phyloP scores from a whole-genome alignment of 352 stramenopile species.

The Globisporangium abappressorium region DNA sequence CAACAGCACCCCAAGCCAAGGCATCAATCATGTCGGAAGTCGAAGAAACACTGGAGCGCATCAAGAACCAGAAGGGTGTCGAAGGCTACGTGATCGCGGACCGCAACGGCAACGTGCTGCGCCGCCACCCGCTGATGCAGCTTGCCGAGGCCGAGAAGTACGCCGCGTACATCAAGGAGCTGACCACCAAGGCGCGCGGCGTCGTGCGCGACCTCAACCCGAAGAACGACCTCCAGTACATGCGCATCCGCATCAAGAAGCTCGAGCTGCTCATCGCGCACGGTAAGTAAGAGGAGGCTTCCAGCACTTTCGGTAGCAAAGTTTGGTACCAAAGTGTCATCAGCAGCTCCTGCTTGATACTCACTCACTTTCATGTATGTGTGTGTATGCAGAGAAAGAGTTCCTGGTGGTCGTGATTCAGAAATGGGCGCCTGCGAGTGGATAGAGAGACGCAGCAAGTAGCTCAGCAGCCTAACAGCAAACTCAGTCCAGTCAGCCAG shows the following conservation, averaged over 20 bases:
- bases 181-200: slow-evolving; percentile 88
- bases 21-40: slow-evolving; percentile 78
- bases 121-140: slow-evolving; percentile 88
- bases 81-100: slow-evolving; percentile 95
- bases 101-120: slow-evolving; percentile 86
- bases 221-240: slow-evolving; percentile 93
- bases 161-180: slow-evolving; percentile 88
- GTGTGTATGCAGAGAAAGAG: slow-evolving; percentile 71
- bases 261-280: slow-evolving; percentile 93
- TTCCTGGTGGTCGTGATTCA: slow-evolving; percentile 95
- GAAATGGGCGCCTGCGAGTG: slow-evolving; percentile 77
- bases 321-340: neutral
- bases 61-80: slow-evolving; percentile 93
- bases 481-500: neutral
- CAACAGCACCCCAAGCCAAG: neutral
- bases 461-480: neutral
- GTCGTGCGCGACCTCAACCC: slow-evolving; percentile 94
- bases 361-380: slow-evolving; percentile 1
- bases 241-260: slow-evolving; percentile 91
- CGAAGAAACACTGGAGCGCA: slow-evolving; percentile 94
- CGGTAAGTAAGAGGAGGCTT: slow-evolving; percentile 36
- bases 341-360: neutral
- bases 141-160: slow-evolving; percentile 91
- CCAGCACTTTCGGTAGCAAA: neutral
- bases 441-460: slow-evolving; percentile 8